Percentiles rank a stretch among this genome's conserved stretches.
phyloP scores from a whole-genome alignment of 2,329 filamentous ascomycete species.

The Diplodia scrobiculata region DNA sequence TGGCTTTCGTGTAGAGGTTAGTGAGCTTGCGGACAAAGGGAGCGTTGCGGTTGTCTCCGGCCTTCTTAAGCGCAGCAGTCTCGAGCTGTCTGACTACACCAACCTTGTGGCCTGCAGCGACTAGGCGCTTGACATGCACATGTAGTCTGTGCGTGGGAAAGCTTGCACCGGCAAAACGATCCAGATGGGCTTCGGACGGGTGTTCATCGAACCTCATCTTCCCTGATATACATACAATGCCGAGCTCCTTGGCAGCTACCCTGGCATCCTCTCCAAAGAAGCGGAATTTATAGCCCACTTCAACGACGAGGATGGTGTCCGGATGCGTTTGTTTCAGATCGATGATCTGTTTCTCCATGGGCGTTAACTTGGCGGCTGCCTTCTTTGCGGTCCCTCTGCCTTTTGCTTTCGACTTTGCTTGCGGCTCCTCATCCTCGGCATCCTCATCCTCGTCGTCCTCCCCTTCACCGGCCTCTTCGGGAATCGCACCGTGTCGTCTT shows the following conservation, averaged over 20 bases:
- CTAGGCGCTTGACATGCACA: conserved; percentile 90
- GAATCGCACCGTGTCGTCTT: conserved; percentile 59
- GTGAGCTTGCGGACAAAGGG: conserved; percentile 92
- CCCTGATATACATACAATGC: conserved; percentile 94
- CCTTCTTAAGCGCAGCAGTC: conserved; percentile 93
- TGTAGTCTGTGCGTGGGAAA: conserved; percentile 89
- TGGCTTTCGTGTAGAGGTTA: conserved; percentile 96
- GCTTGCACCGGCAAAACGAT: conserved; percentile 91
- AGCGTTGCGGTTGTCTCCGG: conserved; percentile 87
- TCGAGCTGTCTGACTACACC: conserved; percentile 93
- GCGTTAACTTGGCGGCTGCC: conserved; percentile 80
- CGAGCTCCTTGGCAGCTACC: conserved; percentile 82
- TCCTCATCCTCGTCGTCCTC: conserved; percentile 58
- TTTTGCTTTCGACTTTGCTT: conserved; percentile 49
- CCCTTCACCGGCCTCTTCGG: conserved; percentile 56
- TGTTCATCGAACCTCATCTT: conserved; percentile 95
- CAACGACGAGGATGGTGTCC: conserved; percentile 86
- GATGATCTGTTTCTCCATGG: conserved; percentile 89
- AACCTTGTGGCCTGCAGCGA: conserved; percentile 91
- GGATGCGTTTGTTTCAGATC: conserved; percentile 90
- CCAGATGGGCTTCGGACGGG: conserved; percentile 85
- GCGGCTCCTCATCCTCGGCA: conserved; percentile 56
- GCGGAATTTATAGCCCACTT: conserved; percentile 96
- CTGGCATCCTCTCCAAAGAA: conserved; percentile 97
- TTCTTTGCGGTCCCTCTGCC: conserved; percentile 65